phyloP scores from a whole-genome alignment of 2,329 filamentous ascomycete species.

The Diaporthe sp. region DNA sequence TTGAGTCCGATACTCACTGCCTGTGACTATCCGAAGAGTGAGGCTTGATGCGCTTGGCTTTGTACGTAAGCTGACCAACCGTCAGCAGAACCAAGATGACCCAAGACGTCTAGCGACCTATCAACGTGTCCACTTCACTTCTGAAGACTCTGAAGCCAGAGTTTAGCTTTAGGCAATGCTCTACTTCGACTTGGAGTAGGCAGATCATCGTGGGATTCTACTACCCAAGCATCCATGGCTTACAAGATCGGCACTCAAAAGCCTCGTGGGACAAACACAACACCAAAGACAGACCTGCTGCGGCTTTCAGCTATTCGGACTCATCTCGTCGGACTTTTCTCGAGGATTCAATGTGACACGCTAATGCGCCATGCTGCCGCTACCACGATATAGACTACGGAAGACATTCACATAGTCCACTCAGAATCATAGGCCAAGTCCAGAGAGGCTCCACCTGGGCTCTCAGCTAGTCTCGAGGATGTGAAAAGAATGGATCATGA shows the following conservation, averaged over 20 bases:
- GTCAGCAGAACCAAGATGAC: conserved; percentile 12
- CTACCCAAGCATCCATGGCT: neutral
- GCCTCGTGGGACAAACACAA: neutral
- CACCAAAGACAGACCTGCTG: neutral
- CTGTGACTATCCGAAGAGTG: neutral
- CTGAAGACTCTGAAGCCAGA: neutral
- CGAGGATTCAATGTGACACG: neutral
- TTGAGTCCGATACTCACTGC: neutral
- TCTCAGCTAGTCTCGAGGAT: neutral
- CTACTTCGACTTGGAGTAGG: neutral
- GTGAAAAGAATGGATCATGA: too few species aligned
- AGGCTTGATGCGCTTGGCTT: neutral
- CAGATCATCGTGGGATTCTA: conserved; percentile 8
- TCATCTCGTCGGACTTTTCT: neutral
- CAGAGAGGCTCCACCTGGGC: neutral
- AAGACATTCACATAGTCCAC: neutral
- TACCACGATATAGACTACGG: neutral
- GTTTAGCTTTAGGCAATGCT: neutral
- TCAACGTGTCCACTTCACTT: neutral
- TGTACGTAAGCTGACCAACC: conserved; percentile 8
- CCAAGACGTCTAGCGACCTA: neutral
- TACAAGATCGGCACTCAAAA: neutral
- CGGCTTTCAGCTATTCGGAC: conserved; percentile 5
- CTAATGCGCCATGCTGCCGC: neutral
- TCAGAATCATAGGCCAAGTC: neutral